A percentile compares a stretch with the other conserved stretches of the same genome.
Evolutionary conservation across 2,329 filamentous ascomycete genomes (phyloP).

Genomic region (Coleophoma crateriformis): DNA sequence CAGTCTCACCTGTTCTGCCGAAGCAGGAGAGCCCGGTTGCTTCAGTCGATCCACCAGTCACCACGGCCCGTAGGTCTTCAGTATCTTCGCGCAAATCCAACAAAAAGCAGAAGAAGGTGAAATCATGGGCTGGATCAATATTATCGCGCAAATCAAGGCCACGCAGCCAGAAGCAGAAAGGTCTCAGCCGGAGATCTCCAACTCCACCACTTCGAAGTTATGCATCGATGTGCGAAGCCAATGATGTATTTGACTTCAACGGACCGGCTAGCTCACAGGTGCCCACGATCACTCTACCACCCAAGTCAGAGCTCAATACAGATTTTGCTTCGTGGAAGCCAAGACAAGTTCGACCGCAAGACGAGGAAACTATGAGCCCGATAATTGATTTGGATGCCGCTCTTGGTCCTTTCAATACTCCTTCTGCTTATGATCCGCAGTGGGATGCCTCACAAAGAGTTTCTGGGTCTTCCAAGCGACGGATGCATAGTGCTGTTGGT

Average conservation of each 20-base stretch:
- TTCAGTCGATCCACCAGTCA: constrained; percentile 15
- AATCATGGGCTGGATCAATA: constrained; percentile 50
- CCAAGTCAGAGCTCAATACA: constrained; percentile 14
- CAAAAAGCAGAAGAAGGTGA: constrained; percentile 69
- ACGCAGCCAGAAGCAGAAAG: constrained; percentile 34
- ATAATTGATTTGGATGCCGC: constrained; percentile 95
- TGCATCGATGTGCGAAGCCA: constrained; percentile 18
- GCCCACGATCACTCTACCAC: constrained; percentile 2
- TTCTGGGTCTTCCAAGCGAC: constrained; percentile 49
- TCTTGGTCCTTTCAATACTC: constrained; percentile 86
- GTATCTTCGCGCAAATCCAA: constrained; percentile 23
- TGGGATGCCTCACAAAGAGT: constrained; percentile 62
- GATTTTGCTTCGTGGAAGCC: constrained; percentile 32
- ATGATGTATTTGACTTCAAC: constrained; percentile 14
- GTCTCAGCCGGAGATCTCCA: constrained; percentile 30
- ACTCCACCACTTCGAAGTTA: constrained; percentile 35
- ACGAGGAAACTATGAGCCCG: constrained; percentile 65
- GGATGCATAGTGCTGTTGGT: constrained; percentile 73
- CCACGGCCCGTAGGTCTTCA: constrained; percentile 17
- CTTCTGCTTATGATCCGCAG: constrained; percentile 54
- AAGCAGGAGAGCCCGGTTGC: constrained; percentile 15
- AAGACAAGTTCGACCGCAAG: constrained; percentile 30
- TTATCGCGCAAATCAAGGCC: constrained; percentile 42
- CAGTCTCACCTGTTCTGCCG: constrained; percentile 6
- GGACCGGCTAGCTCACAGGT: background rate